Evolutionary conservation across 148 eudicot genomes (phyloP).

Genomic region (Vaccinium vitisidaea): DNA sequence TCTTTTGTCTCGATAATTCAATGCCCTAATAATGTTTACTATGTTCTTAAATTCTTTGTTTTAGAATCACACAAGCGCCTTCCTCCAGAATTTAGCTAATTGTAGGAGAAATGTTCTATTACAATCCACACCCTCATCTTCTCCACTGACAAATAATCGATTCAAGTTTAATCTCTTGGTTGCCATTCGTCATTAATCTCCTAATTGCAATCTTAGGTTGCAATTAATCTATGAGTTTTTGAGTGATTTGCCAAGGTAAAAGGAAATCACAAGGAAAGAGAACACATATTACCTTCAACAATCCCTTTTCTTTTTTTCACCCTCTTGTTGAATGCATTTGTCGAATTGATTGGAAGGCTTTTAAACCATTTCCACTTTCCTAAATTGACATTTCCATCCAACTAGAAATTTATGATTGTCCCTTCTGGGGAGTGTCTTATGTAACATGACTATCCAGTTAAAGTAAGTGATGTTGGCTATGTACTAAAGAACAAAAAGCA

Average conservation of each 20-base stretch:
- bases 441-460: neutral
- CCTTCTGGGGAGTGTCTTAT: neutral
- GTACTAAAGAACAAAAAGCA: neutral
- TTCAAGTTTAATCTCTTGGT: neutral
- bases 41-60: no score
- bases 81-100: no score
- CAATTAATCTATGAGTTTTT: no score
- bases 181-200: neutral
- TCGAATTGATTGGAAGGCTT: neutral
- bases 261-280: no score
- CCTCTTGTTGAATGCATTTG: neutral
- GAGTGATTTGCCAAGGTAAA: no score
- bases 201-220: neutral
- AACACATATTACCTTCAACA: no score
- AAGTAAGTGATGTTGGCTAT: neutral
- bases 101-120: no score
- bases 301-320: no score
- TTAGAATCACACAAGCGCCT: neutral
- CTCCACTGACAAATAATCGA: neutral
- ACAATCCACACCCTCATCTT: no score
- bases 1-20: no score
- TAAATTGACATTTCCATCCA: neutral
- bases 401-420: neutral
- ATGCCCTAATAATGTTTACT: no score
- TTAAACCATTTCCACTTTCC: neutral